Evolutionary conservation across 345 rosid species (phyloP).

Genomic region (Euclidium syriacum): DNA sequence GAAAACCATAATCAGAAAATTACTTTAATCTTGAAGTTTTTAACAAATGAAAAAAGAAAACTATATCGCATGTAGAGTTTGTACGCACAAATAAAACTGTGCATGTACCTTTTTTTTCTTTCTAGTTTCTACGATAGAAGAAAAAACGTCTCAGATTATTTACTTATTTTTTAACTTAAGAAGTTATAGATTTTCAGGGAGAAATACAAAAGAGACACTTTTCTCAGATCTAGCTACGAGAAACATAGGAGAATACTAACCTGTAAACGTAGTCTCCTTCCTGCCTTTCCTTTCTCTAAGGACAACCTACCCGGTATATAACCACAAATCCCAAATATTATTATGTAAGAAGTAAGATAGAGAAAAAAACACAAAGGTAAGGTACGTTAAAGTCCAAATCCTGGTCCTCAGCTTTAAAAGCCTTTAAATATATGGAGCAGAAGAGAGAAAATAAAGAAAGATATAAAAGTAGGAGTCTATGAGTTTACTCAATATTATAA

Average conservation of each 20-base stretch:
- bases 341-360: too few species aligned
- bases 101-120: neutral
- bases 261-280: constrained; percentile 1
- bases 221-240: constrained; percentile 12
- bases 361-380: constrained; percentile 1
- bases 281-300: neutral
- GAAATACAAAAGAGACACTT: constrained; percentile 4
- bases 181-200: neutral
- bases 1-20: too few species aligned
- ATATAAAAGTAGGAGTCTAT: neutral
- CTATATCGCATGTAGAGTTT: neutral
- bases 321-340: too few species aligned
- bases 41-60: neutral
- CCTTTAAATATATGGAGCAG: constrained; percentile 9
- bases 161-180: neutral
- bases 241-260: constrained; percentile 4
- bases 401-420: neutral
- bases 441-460: constrained; percentile 7
- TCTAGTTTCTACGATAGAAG: neutral
- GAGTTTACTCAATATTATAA: neutral
- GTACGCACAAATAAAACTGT: neutral
- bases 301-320: too few species aligned
- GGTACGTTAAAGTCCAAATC: constrained; percentile 5
- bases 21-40: too few species aligned
- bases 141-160: neutral